phyloP scores from a whole-genome alignment of 106 monocot species.

The Platanthera zijinensis region DNA sequence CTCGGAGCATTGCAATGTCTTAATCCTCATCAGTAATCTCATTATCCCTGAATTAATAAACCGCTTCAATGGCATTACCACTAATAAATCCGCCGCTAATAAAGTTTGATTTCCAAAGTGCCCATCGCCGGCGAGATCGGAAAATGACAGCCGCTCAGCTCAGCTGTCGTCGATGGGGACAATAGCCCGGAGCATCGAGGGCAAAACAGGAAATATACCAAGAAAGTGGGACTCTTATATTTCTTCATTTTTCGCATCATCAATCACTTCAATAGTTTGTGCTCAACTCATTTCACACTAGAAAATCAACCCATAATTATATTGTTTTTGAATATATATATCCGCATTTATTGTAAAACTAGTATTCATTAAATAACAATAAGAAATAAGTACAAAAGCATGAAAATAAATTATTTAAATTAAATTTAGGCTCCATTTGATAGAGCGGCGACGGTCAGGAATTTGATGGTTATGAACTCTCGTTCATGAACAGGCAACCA shows the following conservation, averaged over 20 bases:
- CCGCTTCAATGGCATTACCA: constrained; percentile 20
- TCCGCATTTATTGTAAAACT: no score
- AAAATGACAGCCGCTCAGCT: neutral
- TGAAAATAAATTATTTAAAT: no score
- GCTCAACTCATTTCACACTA: no score
- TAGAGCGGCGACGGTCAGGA: no score
- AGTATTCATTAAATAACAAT: no score
- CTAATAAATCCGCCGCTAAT: neutral
- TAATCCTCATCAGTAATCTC: constrained; percentile 1
- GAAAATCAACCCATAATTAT: no score
- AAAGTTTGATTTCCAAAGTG: neutral
- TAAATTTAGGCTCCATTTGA: no score
- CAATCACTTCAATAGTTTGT: no score
- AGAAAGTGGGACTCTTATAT: neutral
- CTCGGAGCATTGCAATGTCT: neutral
- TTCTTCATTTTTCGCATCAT: neutral
- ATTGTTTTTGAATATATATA: no score
- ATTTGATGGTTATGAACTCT: no score
- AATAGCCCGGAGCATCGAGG: neutral
- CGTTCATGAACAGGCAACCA: no score
- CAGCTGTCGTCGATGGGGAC: neutral
- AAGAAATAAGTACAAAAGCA: no score
- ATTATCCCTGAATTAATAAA: constrained; percentile 26
- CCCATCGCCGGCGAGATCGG: neutral
- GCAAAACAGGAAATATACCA: neutral